Evolutionary conservation across 352 stramenopile genomes (phyloP).

Genomic region (Globisporangium radiosum): DNA sequence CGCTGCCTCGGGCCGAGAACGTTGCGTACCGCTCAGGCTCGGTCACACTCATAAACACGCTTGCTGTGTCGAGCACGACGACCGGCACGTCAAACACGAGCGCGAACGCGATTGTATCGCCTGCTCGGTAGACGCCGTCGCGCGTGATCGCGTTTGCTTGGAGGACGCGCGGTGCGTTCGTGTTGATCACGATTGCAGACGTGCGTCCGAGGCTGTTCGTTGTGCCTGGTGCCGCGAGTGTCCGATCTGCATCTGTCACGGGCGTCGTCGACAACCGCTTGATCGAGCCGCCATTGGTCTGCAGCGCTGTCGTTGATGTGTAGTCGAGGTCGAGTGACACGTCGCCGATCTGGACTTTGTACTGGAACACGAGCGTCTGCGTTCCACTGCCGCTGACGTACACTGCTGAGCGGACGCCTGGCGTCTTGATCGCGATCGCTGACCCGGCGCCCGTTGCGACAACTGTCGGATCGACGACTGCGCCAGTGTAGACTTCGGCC

Average conservation of each 20-base stretch:
- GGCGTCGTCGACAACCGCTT: slow-evolving; percentile 44
- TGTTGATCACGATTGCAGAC: slow-evolving; percentile 43
- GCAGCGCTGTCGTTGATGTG: slow-evolving; percentile 32
- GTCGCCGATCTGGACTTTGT: slow-evolving; percentile 54
- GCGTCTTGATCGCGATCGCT: slow-evolving; percentile 32
- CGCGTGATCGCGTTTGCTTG: slow-evolving; percentile 42
- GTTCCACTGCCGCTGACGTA: slow-evolving; percentile 49
- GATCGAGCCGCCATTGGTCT: slow-evolving; percentile 46
- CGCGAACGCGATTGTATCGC: slow-evolving; percentile 36
- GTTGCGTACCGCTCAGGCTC: slow-evolving; percentile 30
- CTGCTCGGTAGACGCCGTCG: slow-evolving; percentile 50
- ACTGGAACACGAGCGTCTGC: slow-evolving; percentile 39
- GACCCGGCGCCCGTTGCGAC: slow-evolving; percentile 1
- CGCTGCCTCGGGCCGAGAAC: slow-evolving; percentile 35
- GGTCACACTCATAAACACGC: slow-evolving; percentile 23
- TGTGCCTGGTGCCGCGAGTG: slow-evolving; percentile 30
- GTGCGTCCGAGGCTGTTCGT: slow-evolving; percentile 29
- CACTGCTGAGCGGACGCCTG: slow-evolving; percentile 37
- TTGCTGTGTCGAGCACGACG: slow-evolving; percentile 24
- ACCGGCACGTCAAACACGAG: slow-evolving; percentile 52
- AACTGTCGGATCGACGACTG: slow-evolving; percentile 26
- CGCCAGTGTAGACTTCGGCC: slow-evolving; percentile 43
- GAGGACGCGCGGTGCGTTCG: slow-evolving; percentile 29
- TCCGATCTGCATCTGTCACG: slow-evolving; percentile 43
- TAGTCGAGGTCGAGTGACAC: slow-evolving; percentile 41